Evolutionary conservation across 2,329 filamentous ascomycete species (phyloP).

Genomic region (Ascochyta rabiei): DNA sequence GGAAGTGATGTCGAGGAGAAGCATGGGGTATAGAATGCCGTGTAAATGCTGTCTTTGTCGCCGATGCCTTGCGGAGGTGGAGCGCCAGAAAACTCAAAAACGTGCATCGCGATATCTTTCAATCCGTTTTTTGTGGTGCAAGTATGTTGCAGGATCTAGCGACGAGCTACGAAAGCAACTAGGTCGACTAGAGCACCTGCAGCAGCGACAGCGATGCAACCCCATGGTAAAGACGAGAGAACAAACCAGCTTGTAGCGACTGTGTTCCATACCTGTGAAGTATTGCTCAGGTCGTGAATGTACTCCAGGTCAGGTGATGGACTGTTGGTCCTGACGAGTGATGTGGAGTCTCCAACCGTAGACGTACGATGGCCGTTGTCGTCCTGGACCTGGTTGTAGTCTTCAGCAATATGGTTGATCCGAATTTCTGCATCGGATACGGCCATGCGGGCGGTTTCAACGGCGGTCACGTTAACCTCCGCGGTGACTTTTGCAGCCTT

Average conservation of each 20-base stretch:
- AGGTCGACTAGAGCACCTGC: neutral
- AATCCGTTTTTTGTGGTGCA: too few relatives aligned
- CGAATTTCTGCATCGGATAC: too few relatives aligned
- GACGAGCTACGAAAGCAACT: neutral
- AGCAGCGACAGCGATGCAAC: neutral
- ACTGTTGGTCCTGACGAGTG: neutral
- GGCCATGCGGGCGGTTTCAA: neutral
- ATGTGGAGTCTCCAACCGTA: neutral
- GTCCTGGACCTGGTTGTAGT: neutral
- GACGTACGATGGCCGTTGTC: neutral
- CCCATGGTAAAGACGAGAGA: constrained; percentile 1
- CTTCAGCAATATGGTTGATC: neutral
- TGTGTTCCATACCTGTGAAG: neutral
- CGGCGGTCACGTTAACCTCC: neutral
- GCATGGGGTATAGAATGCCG: neutral
- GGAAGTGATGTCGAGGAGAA: too few relatives aligned
- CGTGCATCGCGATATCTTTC: too few relatives aligned
- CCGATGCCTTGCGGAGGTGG: neutral
- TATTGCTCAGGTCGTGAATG: neutral
- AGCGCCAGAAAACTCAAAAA: too few relatives aligned
- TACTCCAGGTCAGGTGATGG: neutral
- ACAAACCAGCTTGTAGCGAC: neutral
- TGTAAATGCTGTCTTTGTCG: neutral
- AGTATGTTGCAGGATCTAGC: neutral
- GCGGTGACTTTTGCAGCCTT: neutral